phyloP scores from a whole-genome alignment of 306 rosid species.

The peach (Prunus persica) region Prunus_persica_NCBIv2 NC_034009.1:2303501-2304000 shows the following conservation, averaged over 20 bases:
- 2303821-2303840: not conserved
- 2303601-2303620: conserved; percentile 56
- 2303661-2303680: not conserved
- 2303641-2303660: not conserved
- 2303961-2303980: not conserved
- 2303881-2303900: not conserved
- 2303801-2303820: not conserved
- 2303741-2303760: not conserved
- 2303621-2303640: conserved; percentile 17
- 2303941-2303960: not conserved
- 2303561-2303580: conserved; percentile 81
- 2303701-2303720: not conserved
- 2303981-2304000: not conserved
- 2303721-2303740: not conserved
- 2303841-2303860: not conserved
- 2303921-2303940: too few species aligned
- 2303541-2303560: conserved; percentile 56
- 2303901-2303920: too few species aligned
- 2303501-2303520: conserved; percentile 51
- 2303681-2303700: not conserved
- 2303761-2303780: not conserved
- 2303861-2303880: not conserved
- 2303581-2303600: conserved; percentile 83
- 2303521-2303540: conserved; percentile 41
- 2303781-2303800: not conserved